phyloP scores from a whole-genome alignment of 768 basidiomycete species.

The Lactarius deliciosus region DNA sequence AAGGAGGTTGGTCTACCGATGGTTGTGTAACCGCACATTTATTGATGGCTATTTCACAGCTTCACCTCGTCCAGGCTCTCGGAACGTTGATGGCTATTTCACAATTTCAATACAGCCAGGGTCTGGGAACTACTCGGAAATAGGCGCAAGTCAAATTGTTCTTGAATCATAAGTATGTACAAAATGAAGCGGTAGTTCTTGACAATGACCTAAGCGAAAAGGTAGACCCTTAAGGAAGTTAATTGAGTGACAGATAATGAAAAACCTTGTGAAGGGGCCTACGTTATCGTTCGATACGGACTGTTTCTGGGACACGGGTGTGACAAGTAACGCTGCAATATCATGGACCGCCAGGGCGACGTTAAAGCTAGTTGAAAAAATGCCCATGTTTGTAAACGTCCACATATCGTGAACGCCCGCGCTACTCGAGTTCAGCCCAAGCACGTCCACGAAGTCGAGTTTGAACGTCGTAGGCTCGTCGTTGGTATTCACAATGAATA shows the following conservation, averaged over 20 bases:
- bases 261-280: neutral
- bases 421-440: conserved; percentile 39
- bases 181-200: neutral
- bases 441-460: conserved; percentile 47
- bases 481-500: conserved; percentile 54
- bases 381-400: conserved; percentile 46
- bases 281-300: neutral
- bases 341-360: conserved; percentile 50
- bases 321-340: conserved; percentile 51
- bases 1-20: conserved; percentile 55
- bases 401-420: conserved; percentile 55
- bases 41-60: conserved; percentile 12
- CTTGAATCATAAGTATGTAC: conserved; percentile 1
- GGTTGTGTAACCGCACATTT: neutral
- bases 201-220: neutral
- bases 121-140: conserved; percentile 6
- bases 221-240: neutral
- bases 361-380: conserved; percentile 41
- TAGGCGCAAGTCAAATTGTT: neutral
- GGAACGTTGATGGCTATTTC: too few relatives aligned
- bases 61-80: conserved; percentile 6
- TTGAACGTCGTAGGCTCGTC: conserved; percentile 42
- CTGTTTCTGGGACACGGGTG: conserved; percentile 20
- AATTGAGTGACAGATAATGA: neutral
- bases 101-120: neutral